Conservation (phyloP, 176 grass and related monocot species). For the Cocos nucifera region DNA sequence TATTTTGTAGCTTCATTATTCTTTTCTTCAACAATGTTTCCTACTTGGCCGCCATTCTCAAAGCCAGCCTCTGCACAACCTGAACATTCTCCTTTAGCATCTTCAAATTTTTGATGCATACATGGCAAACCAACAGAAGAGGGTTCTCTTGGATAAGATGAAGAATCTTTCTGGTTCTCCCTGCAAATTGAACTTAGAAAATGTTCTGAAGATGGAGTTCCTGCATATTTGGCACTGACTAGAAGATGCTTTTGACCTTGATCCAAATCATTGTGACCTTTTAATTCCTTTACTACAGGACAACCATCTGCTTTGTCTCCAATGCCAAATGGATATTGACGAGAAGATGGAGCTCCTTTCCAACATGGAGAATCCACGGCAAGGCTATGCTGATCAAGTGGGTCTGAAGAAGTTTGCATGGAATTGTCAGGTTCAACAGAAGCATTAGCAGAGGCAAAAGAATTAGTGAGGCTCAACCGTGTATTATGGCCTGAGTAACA, state of each 20-base stretch:
- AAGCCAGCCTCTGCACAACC: background rate
- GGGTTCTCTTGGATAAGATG: background rate
- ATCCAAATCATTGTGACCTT: slow-evolving; percentile 14
- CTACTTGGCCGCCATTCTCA: slow-evolving; percentile 7
- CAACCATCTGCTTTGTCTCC: slow-evolving; percentile 21
- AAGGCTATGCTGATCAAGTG: slow-evolving; percentile 33
- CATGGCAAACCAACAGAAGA: slow-evolving; percentile 15
- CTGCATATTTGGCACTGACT: background rate
- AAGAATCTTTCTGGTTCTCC: slow-evolving; percentile 6
- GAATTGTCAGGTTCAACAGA: background rate
- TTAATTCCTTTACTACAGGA: background rate
- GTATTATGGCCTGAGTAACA: slow-evolving; percentile 1
- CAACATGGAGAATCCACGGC: slow-evolving; percentile 60
- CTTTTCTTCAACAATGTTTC: slow-evolving; percentile 14
- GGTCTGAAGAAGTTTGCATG: slow-evolving; percentile 23
- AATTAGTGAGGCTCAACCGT: background rate
- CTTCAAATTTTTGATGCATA: slow-evolving; percentile 4
- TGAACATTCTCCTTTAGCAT: slow-evolving; percentile 7
- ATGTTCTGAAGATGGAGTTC: background rate
- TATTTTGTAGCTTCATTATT: background rate
- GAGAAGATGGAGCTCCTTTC: slow-evolving; percentile 42
- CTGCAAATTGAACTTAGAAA: background rate
- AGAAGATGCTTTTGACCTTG: slow-evolving; percentile 20
- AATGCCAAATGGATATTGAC: slow-evolving; percentile 28
- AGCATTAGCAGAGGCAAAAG: slow-evolving; percentile 23